These are phyloP conservation scores for Malassezia obtusa DNA, from an alignment of 1,284 basidiomycete genomes.

Conservation along the genomic window DNA sequence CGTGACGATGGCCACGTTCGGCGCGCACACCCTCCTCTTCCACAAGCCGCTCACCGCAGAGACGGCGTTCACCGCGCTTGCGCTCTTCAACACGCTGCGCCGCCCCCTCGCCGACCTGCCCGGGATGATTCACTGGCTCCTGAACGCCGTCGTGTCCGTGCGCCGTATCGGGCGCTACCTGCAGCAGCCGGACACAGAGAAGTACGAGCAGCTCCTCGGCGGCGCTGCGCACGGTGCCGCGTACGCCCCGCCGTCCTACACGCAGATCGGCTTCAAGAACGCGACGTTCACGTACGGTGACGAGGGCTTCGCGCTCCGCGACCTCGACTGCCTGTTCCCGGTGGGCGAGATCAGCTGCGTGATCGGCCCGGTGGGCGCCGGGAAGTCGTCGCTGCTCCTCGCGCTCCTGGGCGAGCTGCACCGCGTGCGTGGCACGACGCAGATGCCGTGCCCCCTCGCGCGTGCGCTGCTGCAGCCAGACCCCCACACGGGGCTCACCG, in stretches of 20 bases:
- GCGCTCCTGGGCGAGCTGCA: slow-evolving; percentile 57
- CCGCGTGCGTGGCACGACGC: slow-evolving; percentile 51
- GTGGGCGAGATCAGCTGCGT: slow-evolving; percentile 57
- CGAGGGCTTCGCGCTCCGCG: slow-evolving; percentile 50
- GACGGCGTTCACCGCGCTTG: slow-evolving; percentile 53
- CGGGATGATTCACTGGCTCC: slow-evolving; percentile 51
- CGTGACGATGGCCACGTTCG: slow-evolving; percentile 61
- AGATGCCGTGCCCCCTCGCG: slow-evolving; percentile 53
- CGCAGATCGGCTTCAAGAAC: slow-evolving; percentile 52
- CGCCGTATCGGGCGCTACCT: slow-evolving; percentile 51
- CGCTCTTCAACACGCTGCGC: slow-evolving; percentile 51
- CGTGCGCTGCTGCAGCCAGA: slow-evolving; percentile 45
- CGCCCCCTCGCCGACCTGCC: slow-evolving; percentile 37
- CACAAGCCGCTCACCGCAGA: slow-evolving; percentile 51
- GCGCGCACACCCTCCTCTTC: slow-evolving; percentile 55
- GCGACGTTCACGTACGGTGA: slow-evolving; percentile 50
- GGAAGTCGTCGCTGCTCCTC: slow-evolving; percentile 52
- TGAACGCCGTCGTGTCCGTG: slow-evolving; percentile 47
- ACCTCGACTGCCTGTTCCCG: slow-evolving; percentile 57
- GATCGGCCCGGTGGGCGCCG: slow-evolving; percentile 56
- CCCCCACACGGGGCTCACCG: slow-evolving; percentile 57
- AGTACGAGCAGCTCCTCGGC: slow-evolving; percentile 52
- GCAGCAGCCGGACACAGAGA: slow-evolving; percentile 54
- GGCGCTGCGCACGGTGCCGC: slow-evolving; percentile 4
- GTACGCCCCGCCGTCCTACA: slow-evolving; percentile 13